Base-by-base conservation (phyloP, 139 green algal species). In the Edaphochlamys debaryana region DNA sequence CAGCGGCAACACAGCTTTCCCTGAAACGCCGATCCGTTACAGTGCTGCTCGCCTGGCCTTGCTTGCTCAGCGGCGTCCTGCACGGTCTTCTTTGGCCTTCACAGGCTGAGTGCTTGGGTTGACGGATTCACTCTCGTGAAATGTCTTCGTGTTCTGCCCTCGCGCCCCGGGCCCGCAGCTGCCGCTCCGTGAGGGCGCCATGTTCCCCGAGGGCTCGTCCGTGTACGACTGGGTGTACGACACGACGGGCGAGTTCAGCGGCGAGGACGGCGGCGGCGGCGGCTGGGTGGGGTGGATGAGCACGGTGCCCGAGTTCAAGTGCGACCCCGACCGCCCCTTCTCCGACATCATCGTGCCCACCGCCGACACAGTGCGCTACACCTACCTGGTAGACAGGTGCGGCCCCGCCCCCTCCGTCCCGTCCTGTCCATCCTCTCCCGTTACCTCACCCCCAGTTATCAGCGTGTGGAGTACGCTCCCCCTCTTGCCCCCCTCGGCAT, bases 291-390 rank as follows among this genome's bases (percentile, higher is more conserved):
- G 86, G 17, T 97, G 94, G 94, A 95, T 97, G 93, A 62, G 56
- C 23, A 96, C 92, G 1, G 84, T 95, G 11, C 88, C 89, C 22
- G 89, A 94, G 42, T 96, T 92, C 90, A 90, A 91, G 69, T 91
- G 89, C 68, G 84, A 96, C 79, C 92, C 93, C 25, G 91, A 94
- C 80, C 88, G 56, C 80, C 92, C 92, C 0, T 97, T 97, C 69
- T 29, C 82, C 60, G 76, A 94, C 69, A 94, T 97, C 89, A 94
- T 96, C 77, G 93, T 97, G 40, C 94, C 94, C 27, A 97, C 94
- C 9, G 45, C 89, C 30, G 94, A 97, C 85, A 95, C 93, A 0
- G 91, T 96, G 54, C 76, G 93, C 41, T 95, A 97, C 90, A 94
- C 88, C 17, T 96, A 92, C 88, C 56, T 97, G 4, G 79, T 95